Percentiles rank a stretch among this genome's conserved stretches.
Evolutionary conservation across 768 basidiomycete species (phyloP).

Genomic region (Hirschioporus abietinus): DNA sequence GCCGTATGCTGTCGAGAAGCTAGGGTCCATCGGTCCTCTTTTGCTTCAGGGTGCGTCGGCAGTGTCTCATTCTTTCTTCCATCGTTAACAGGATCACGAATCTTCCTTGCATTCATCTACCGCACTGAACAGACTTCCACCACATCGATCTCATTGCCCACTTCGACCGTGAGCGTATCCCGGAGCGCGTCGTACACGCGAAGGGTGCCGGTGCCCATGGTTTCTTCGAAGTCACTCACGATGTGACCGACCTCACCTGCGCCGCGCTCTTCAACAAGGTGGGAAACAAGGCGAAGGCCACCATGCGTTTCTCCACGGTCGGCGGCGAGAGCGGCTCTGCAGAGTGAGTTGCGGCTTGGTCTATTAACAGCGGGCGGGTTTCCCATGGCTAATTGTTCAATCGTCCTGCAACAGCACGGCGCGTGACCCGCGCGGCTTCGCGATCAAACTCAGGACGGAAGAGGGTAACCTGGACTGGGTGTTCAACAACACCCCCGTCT

Average conservation of each 20-base stretch:
- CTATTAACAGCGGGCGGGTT: background rate
- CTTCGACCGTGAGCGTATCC: conserved; percentile 94
- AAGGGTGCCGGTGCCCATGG: conserved; percentile 94
- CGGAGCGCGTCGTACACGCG: conserved; percentile 91
- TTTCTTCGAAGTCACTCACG: conserved; percentile 84
- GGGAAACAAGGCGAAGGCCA: conserved; percentile 65
- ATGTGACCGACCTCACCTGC: conserved; percentile 76
- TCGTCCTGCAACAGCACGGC: conserved; percentile 43
- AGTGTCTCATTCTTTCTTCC: background rate
- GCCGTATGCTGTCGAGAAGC: conserved; percentile 76
- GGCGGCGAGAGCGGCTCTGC: conserved; percentile 84
- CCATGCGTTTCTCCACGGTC: conserved; percentile 91
- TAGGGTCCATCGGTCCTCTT: conserved; percentile 74
- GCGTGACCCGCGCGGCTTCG: conserved; percentile 91
- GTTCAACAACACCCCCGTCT: conserved; percentile 88
- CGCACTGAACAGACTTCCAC: conserved; percentile 62
- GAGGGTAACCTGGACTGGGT: conserved; percentile 94
- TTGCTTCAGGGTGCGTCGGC: conserved; percentile 68
- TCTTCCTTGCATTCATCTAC: conserved; percentile 14
- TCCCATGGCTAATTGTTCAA: background rate
- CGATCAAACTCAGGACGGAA: conserved; percentile 82
- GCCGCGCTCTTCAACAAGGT: conserved; percentile 59
- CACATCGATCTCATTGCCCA: conserved; percentile 87
- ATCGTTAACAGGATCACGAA: background rate
- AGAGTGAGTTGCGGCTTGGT: conserved; percentile 32